These are phyloP conservation scores for Naegleria gruberi DNA, from an alignment of 208 protist genomes.

Conservation along the genomic window DNA sequence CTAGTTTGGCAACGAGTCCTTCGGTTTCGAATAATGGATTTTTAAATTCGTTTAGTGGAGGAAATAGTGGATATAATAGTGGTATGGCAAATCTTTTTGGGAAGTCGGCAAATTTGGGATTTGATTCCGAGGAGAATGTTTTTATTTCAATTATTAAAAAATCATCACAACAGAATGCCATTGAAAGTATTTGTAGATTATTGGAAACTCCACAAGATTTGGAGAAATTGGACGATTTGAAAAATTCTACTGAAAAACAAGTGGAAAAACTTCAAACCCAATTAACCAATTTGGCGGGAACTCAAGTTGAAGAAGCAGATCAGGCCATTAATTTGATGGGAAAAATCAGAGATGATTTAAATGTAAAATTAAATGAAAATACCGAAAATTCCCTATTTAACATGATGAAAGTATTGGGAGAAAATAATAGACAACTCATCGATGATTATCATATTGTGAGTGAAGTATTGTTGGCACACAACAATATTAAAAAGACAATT, in stretches of 20 bases:
- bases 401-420: background rate
- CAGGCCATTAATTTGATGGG: background rate
- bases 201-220: background rate
- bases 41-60: background rate
- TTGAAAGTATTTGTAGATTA: background rate
- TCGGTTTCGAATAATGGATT: background rate
- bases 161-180: conserved; percentile 1
- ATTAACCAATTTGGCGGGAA: background rate
- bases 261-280: background rate
- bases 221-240: background rate
- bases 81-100: too few relatives aligned
- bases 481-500: background rate
- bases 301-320: conserved; percentile 9
- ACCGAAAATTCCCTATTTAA: background rate
- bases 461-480: background rate
- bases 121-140: background rate
- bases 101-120: too few relatives aligned
- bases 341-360: background rate
- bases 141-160: background rate
- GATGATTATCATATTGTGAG: background rate
- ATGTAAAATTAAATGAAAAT: background rate
- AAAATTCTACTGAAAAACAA: background rate
- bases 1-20: background rate
- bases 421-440: background rate
- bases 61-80: background rate